These are phyloP conservation scores for Lyophyllum semitale DNA, from an alignment of 768 basidiomycete genomes.

Conservation along the genomic window DNA sequence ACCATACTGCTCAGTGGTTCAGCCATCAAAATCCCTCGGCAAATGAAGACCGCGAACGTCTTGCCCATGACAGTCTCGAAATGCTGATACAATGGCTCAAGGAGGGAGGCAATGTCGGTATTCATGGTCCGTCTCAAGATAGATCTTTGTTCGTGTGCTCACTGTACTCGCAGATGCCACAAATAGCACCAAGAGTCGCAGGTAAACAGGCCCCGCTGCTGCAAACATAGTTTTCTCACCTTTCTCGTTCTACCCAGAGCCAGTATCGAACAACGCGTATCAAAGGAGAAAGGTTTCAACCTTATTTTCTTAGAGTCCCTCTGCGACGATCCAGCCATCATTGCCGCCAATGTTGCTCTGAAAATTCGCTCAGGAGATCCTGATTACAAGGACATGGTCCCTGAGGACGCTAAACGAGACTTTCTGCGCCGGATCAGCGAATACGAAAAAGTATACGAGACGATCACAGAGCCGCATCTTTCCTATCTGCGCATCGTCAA, in stretches of 20 bases:
- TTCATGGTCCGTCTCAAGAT: constrained; percentile 70
- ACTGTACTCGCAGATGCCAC: constrained; percentile 74
- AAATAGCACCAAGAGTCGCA: constrained; percentile 79
- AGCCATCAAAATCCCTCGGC: constrained; percentile 83
- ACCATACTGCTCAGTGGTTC: constrained; percentile 91
- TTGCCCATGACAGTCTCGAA: constrained; percentile 91
- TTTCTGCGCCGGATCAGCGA: constrained; percentile 89
- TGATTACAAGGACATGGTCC: constrained; percentile 90
- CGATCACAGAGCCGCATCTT: constrained; percentile 87
- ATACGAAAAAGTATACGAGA: constrained; percentile 96
- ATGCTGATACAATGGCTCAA: constrained; percentile 95
- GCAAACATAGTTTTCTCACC: background rate
- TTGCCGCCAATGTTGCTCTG: constrained; percentile 93
- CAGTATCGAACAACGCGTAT: constrained; percentile 81
- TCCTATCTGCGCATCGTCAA: constrained; percentile 92
- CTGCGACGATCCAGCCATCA: constrained; percentile 91
- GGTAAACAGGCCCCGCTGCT: constrained; percentile 41
- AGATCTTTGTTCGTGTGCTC: background rate
- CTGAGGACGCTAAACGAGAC: constrained; percentile 84
- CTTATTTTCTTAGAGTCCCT: constrained; percentile 94
- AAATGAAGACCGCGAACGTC: constrained; percentile 71
- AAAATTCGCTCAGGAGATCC: constrained; percentile 98
- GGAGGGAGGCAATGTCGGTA: constrained; percentile 94
- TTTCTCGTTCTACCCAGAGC: constrained; percentile 45
- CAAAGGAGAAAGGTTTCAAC: constrained; percentile 82